Percentiles rank a stretch among this genome's conserved stretches.
Conservation (phyloP, 345 rosid genomes). For the Brassica carinata region DNA sequence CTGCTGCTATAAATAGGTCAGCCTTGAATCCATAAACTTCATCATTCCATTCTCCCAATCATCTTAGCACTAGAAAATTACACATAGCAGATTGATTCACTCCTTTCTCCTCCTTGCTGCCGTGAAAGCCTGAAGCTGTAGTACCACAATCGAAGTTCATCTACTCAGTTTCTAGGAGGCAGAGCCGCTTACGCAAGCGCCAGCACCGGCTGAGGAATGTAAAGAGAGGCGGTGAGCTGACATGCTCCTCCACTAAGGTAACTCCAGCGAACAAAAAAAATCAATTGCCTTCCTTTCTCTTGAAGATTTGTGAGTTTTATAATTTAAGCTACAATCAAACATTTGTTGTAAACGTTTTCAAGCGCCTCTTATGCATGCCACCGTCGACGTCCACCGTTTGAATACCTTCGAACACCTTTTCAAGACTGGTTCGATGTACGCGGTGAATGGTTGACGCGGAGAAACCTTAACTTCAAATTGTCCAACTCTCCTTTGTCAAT, state of each 20-base stretch:
- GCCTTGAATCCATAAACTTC: no score
- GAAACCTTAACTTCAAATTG: not conserved
- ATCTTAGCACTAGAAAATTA: not conserved
- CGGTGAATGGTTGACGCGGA: not conserved
- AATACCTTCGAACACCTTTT: no score
- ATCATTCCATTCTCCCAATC: not conserved
- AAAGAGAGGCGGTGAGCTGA: not conserved
- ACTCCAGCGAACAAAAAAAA: no score
- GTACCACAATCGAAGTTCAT: not conserved
- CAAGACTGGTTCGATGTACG: not conserved
- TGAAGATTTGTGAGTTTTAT: no score
- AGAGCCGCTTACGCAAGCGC: not conserved
- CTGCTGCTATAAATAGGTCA: no score
- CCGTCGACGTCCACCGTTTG: not conserved
- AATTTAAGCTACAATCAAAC: no score
- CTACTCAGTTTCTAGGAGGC: not conserved
- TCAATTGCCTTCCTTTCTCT: no score
- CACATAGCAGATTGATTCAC: not conserved
- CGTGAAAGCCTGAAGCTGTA: not conserved
- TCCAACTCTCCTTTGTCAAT: not conserved
- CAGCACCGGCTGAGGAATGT: not conserved
- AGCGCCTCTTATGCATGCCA: not conserved
- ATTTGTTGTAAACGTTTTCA: no score
- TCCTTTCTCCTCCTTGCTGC: not conserved
- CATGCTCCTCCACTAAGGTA: not conserved